These are phyloP conservation scores for Penicillium silybi DNA, from an alignment of 495 filamentous ascomycete genomes.

Conservation along the genomic window DNA sequence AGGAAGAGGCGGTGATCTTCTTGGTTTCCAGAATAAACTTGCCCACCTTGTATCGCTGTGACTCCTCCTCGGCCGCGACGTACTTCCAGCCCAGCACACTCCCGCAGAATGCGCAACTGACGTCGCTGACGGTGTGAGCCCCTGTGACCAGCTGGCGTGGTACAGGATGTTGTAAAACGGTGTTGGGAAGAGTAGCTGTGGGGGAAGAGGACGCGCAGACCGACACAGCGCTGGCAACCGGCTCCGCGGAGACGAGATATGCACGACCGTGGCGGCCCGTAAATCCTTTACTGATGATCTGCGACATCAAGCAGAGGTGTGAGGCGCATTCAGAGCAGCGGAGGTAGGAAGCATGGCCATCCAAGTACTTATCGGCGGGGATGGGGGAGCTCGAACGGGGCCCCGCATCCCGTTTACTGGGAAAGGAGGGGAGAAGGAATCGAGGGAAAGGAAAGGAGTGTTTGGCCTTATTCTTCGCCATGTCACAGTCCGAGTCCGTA, in stretches of 20 bases:
- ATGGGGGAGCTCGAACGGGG: conserved; percentile 12
- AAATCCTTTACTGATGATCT: conserved; percentile 90
- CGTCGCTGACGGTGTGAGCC: conserved; percentile 56
- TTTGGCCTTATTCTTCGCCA: conserved; percentile 15
- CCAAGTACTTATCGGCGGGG: conserved; percentile 37
- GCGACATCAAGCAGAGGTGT: conserved; percentile 69
- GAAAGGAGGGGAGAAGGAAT: conserved; percentile 56
- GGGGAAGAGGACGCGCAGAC: conserved; percentile 31
- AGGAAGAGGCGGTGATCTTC: conserved; percentile 58
- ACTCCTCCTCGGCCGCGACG: conserved; percentile 72
- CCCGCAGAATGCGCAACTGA: conserved; percentile 58
- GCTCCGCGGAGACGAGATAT: conserved; percentile 66
- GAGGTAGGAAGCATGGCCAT: conserved; percentile 55
- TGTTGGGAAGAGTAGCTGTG: conserved; percentile 47
- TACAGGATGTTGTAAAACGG: conserved; percentile 57
- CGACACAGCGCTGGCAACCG: conserved; percentile 22
- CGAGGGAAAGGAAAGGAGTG: conserved; percentile 25
- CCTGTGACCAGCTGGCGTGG: conserved; percentile 77
- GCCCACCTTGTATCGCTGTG: conserved; percentile 88
- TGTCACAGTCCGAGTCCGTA: background rate
- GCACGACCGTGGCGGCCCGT: conserved; percentile 91
- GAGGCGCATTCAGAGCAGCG: conserved; percentile 69
- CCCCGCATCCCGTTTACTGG: conserved; percentile 22
- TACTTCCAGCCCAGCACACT: conserved; percentile 91
- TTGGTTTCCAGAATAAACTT: conserved; percentile 94